Percentiles rank a stretch among this genome's conserved stretches.
phyloP scores from a whole-genome alignment of 805 yeast genomes.

The Tanozyma kutaoensis region DNA sequence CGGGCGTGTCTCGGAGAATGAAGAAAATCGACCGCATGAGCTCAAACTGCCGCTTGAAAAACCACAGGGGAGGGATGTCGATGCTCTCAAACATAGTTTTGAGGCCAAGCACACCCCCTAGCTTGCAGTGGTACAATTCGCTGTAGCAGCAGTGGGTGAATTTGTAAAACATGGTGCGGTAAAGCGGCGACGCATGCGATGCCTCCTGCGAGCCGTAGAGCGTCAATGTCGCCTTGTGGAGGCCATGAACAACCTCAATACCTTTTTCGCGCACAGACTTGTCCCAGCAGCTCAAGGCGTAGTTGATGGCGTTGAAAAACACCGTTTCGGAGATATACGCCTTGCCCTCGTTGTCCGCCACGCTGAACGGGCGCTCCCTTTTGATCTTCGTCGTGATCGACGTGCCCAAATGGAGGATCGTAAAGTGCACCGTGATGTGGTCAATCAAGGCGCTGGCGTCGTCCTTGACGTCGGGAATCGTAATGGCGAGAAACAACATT shows the following conservation, averaged over 20 bases:
- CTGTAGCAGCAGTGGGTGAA: constrained; percentile 89
- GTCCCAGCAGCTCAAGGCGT: constrained; percentile 69
- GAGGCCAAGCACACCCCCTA: constrained; percentile 84
- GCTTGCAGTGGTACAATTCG: constrained; percentile 71
- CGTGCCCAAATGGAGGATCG: constrained; percentile 64
- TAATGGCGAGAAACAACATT: constrained; percentile 61
- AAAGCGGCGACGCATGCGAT: constrained; percentile 59
- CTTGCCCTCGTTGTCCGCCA: constrained; percentile 69
- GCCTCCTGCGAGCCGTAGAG: constrained; percentile 57
- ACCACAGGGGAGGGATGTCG: constrained; percentile 57
- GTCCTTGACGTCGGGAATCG: constrained; percentile 56
- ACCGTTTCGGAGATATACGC: constrained; percentile 57
- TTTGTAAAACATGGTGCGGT: constrained; percentile 63
- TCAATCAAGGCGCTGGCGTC: constrained; percentile 53
- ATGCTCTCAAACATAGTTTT: constrained; percentile 58
- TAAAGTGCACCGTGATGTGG: constrained; percentile 66
- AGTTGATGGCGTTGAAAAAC: constrained; percentile 60
- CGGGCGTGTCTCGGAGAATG: constrained; percentile 80
- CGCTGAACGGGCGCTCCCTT: constrained; percentile 56
- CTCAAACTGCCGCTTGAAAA: constrained; percentile 69
- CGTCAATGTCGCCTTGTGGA: constrained; percentile 46
- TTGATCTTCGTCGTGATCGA: constrained; percentile 57
- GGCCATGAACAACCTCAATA: constrained; percentile 44
- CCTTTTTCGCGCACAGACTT: constrained; percentile 62
- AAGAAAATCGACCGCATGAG: constrained; percentile 77